Percentiles rank a stretch among this genome's conserved stretches.
phyloP scores from a whole-genome alignment of 2,329 filamentous ascomycete genomes.

The Fusarium subtropicale region DNA sequence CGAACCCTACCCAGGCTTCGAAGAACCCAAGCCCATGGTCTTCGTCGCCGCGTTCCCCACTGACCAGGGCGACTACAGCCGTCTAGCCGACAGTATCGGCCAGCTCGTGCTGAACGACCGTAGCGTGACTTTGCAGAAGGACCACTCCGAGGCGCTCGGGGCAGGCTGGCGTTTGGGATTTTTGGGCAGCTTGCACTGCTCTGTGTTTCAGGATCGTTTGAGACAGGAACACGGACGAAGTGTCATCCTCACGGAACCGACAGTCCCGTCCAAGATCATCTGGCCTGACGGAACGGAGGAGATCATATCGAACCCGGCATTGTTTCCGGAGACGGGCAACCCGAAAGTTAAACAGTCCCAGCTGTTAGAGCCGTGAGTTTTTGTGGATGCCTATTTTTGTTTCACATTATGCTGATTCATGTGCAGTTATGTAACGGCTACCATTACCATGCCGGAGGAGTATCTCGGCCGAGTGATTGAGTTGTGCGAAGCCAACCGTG shows the following conservation, averaged over 20 bases:
- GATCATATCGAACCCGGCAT: slow-evolving; percentile 85
- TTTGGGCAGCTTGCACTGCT: slow-evolving; percentile 95
- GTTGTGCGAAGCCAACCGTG: slow-evolving; percentile 89
- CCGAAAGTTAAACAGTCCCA: slow-evolving; percentile 58
- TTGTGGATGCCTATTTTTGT: neutral
- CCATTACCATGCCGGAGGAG: slow-evolving; percentile 91
- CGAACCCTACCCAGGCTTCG: slow-evolving; percentile 88
- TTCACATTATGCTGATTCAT: neutral
- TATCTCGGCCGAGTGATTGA: slow-evolving; percentile 96
- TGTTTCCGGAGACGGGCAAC: slow-evolving; percentile 80
- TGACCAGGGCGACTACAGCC: slow-evolving; percentile 86
- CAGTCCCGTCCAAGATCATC: slow-evolving; percentile 88
- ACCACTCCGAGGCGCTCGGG: slow-evolving; percentile 92
- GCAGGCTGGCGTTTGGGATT: slow-evolving; percentile 96
- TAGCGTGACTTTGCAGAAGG: slow-evolving; percentile 92
- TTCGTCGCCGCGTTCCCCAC: slow-evolving; percentile 97
- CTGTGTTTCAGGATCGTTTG: slow-evolving; percentile 96
- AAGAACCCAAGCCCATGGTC: slow-evolving; percentile 98
- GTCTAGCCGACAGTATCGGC: slow-evolving; percentile 92
- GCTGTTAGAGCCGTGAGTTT: slow-evolving; percentile 62
- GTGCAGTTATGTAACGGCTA: slow-evolving; percentile 75
- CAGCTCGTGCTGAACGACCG: slow-evolving; percentile 95
- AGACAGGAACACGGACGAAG: slow-evolving; percentile 93
- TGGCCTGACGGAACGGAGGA: slow-evolving; percentile 82
- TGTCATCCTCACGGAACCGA: slow-evolving; percentile 97